Conservation (phyloP, 768 basidiomycete genomes). For the Pleurotus cornucopiae region DNA sequence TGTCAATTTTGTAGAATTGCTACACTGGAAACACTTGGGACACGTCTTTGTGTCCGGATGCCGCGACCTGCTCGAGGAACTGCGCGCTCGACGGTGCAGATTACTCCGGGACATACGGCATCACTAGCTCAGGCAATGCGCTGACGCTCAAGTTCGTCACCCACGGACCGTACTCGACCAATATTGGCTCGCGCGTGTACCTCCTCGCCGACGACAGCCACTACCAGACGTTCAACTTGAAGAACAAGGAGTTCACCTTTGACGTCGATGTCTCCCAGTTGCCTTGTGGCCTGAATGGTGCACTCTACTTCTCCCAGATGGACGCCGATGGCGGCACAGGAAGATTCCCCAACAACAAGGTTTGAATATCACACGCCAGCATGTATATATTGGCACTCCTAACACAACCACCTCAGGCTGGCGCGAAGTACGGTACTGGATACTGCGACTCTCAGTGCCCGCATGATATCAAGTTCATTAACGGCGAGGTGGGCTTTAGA, state of each 20-base stretch:
- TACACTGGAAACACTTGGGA: slow-evolving; percentile 40
- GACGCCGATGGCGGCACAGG: slow-evolving; percentile 36
- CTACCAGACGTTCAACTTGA: slow-evolving; percentile 26
- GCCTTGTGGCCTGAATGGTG: slow-evolving; percentile 48
- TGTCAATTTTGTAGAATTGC: slow-evolving; percentile 13
- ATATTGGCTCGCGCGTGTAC: slow-evolving; percentile 33
- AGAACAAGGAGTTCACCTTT: slow-evolving; percentile 43
- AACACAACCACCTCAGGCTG: slow-evolving; percentile 24
- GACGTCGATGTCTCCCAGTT: slow-evolving; percentile 43
- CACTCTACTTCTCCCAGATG: slow-evolving; percentile 43
- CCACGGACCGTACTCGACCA: slow-evolving; percentile 16
- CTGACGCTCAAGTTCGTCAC: slow-evolving; percentile 31
- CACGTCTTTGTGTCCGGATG: slow-evolving; percentile 29
- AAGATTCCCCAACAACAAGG: slow-evolving; percentile 34
- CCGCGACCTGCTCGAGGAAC: slow-evolving; percentile 25
- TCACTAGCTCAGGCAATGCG: slow-evolving; percentile 27
- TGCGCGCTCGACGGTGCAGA: slow-evolving; percentile 21
- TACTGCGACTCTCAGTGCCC: slow-evolving; percentile 34
- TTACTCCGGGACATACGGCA: slow-evolving; percentile 33
- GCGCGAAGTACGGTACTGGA: slow-evolving; percentile 23
- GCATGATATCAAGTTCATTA: slow-evolving; percentile 44
- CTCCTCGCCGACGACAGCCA: slow-evolving; percentile 19
- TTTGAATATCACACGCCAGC: not conserved
- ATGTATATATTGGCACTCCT: not conserved
- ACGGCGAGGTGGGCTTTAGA: slow-evolving; percentile 34